Evolutionary conservation across 2,329 filamentous ascomycete genomes (phyloP), one percentile per base, ranked within the genome.

Genomic region (Thelonectria olida): DNA sequence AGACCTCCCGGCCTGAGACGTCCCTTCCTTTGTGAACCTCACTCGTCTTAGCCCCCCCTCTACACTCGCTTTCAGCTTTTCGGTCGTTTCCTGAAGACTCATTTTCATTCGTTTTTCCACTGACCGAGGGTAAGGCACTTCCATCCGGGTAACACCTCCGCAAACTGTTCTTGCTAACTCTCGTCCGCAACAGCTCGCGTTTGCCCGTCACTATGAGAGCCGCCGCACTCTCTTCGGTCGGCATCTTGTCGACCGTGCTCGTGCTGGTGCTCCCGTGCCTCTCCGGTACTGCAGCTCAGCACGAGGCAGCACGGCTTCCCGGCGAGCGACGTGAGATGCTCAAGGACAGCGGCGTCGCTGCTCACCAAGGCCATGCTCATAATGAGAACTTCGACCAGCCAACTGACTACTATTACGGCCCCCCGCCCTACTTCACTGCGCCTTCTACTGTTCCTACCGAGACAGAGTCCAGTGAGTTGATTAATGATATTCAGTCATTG

Each of bases 171-270:
- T 10, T 31, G 15, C 59, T 50, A 27, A 63, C 49, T 39, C 36
- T 27, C 13, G 17, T 22, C 13, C 17, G 25, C 10, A 7, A 20
- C 25, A 51, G 34, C 38, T 15, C 22, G 10, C 22, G 10, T 15
- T 38, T 15, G 12, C n/a, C 52, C 56, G 52, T 59, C 72, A 74
- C 34, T 54, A 83, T 83, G 81, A 79, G 75, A 65, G 69, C 58
- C 23, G 74, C 66, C 13, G 61, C 51, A 6, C 69, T 69, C 68
- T 63, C 77, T 53, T 62, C 71, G 63, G 54, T 71, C 63, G 71
- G 74, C 70, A 54, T 79, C 27, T 60, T 75, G 64, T 78, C 74
- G 49, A 54, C 54, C 15, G 15, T 70, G 68, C 75, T 74, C 56
- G 58, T 73, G 13, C 53, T 72, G 8, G 57, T 73, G 13, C 53